Evolutionary conservation across 2,329 filamentous ascomycete genomes (phyloP).

Genomic region (Colletotrichum brevisporum): DNA sequence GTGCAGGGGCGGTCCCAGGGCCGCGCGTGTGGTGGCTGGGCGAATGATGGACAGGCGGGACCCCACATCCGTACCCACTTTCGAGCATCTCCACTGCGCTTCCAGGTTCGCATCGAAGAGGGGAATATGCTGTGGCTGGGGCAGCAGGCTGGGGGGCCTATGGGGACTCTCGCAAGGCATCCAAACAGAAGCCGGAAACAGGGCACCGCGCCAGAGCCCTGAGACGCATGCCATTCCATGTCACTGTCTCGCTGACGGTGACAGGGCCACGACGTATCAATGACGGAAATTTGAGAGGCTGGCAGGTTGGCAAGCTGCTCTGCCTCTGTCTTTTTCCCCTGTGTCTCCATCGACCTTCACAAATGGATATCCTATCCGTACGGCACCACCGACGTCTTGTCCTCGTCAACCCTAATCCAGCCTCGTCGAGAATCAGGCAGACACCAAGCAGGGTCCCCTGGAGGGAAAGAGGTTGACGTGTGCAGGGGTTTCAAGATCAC

Average conservation of each 20-base stretch:
- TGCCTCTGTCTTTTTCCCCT: not conserved
- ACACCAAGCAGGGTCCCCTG: not conserved
- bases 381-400: too few relatives aligned
- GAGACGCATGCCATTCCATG: slow-evolving; percentile 14
- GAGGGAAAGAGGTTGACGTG: slow-evolving; percentile 16
- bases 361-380: too few relatives aligned
- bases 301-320: not conserved
- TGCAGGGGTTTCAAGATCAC: slow-evolving; percentile 22
- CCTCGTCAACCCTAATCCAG: not conserved
- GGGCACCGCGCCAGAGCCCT: not conserved
- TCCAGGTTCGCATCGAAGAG: not conserved
- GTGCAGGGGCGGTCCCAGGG: slow-evolving; percentile 36
- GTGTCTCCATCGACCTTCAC: not conserved
- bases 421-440: slow-evolving; percentile 1
- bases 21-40: slow-evolving; percentile 41
- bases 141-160: slow-evolving; percentile 24
- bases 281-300: not conserved
- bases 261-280: too few relatives aligned
- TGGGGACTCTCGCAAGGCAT: not conserved
- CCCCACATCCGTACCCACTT: slow-evolving; percentile 12
- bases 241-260: too few relatives aligned
- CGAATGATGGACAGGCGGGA: slow-evolving; percentile 25
- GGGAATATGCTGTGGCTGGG: slow-evolving; percentile 39
- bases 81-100: slow-evolving; percentile 5
- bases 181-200: slow-evolving; percentile 31